phyloP scores from a whole-genome alignment of 2,329 filamentous ascomycete genomes.

The Ascochyta viciae-villosae region DNA sequence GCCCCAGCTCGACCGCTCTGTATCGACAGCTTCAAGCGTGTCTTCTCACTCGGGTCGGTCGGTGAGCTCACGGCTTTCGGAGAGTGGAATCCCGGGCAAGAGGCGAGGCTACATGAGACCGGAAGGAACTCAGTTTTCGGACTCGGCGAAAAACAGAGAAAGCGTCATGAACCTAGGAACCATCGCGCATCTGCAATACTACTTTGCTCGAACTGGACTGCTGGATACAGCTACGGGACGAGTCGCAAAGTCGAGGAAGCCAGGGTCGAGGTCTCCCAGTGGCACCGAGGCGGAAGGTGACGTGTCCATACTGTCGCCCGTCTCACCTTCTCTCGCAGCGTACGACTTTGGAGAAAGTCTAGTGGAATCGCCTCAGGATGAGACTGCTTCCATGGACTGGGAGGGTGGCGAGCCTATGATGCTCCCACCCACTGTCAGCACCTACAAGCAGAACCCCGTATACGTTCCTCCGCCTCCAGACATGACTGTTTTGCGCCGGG shows the following conservation, averaged over 20 bases:
- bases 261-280: constrained; percentile 46
- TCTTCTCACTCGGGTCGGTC: constrained; percentile 67
- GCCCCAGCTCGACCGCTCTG: constrained; percentile 66
- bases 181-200: constrained; percentile 97
- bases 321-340: constrained; percentile 27
- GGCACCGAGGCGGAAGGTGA: constrained; percentile 43
- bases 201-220: constrained; percentile 93
- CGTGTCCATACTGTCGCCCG: constrained; percentile 34
- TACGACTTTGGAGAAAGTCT: constrained; percentile 48
- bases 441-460: constrained; percentile 86
- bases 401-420: constrained; percentile 75
- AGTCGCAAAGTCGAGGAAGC: constrained; percentile 72
- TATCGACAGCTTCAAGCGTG: constrained; percentile 66
- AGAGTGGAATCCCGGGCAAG: constrained; percentile 53
- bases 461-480: constrained; percentile 85
- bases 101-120: constrained; percentile 87
- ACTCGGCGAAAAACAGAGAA: constrained; percentile 86
- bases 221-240: constrained; percentile 93
- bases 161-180: constrained; percentile 96
- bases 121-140: constrained; percentile 86
- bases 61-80: constrained; percentile 63
- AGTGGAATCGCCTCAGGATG: constrained; percentile 62
- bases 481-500: constrained; percentile 75
- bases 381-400: constrained; percentile 57
- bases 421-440: constrained; percentile 96